Evolutionary conservation across 2,329 filamentous ascomycete species (phyloP).

Genomic region (Didymellaceae sp.): DNA sequence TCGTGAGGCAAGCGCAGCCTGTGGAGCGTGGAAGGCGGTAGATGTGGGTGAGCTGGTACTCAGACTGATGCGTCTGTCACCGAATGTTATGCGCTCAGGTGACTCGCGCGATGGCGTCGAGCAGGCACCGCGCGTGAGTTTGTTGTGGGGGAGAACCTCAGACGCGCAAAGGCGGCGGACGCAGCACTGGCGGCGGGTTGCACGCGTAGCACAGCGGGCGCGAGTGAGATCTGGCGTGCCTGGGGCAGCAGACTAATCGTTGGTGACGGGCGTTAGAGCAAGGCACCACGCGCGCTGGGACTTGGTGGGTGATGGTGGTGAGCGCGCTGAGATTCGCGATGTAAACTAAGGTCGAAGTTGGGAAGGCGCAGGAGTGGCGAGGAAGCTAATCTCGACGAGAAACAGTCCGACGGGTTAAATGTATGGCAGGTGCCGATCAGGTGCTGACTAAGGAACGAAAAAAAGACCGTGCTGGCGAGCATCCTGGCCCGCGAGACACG

Average conservation of each 20-base stretch:
- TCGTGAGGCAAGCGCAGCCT: conserved; percentile 6
- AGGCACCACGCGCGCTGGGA: conserved; percentile 30
- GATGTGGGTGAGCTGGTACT: conserved; percentile 22
- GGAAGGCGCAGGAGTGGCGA: conserved; percentile 44
- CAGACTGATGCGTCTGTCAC: conserved; percentile 10
- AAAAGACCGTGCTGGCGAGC: conserved; percentile 10
- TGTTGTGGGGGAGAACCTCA: conserved; percentile 23
- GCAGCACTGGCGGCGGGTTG: conserved; percentile 37
- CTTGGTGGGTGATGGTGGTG: conserved; percentile 29
- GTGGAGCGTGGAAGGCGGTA: conserved; percentile 17
- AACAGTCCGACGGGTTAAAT: conserved; percentile 21
- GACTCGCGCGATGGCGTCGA: conserved; percentile 23
- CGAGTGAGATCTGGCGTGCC: conserved; percentile 31
- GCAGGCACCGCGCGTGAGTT: conserved; percentile 11
- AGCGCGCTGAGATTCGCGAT: conserved; percentile 46
- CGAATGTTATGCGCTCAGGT: conserved; percentile 27
- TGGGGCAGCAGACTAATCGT: conserved; percentile 28
- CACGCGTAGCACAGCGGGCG: conserved; percentile 35
- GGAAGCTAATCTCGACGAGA: conserved; percentile 26
- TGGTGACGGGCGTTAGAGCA: conserved; percentile 37
- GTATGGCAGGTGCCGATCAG: conserved; percentile 21
- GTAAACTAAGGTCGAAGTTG: conserved; percentile 46
- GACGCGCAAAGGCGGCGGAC: conserved; percentile 29
- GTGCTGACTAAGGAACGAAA: conserved; percentile 32
- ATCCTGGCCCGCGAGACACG: conserved; percentile 8